Evolutionary conservation across 768 basidiomycete species (phyloP).

Genomic region (Lentinula guzmanii): DNA sequence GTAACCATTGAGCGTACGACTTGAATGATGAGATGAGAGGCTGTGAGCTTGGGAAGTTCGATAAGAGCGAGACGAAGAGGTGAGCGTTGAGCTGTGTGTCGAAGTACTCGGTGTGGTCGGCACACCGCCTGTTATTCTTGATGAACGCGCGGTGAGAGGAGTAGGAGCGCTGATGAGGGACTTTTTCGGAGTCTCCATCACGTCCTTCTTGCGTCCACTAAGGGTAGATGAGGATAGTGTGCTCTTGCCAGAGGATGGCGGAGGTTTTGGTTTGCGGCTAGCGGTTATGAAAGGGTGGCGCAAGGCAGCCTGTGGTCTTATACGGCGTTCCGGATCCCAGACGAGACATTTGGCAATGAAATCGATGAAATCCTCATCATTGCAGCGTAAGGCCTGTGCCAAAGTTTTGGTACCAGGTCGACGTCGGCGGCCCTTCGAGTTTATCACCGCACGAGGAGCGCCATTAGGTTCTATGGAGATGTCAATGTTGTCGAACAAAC

Average conservation of each 20-base stretch:
- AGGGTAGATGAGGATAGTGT: conserved; percentile 51
- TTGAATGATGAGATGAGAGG: conserved; percentile 69
- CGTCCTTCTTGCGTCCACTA: conserved; percentile 46
- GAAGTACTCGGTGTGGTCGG: conserved; percentile 56
- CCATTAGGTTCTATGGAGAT: conserved; percentile 74
- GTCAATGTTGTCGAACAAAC: conserved; percentile 8
- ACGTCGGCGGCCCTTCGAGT: conserved; percentile 92
- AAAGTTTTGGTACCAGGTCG: conserved; percentile 90
- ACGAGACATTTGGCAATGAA: conserved; percentile 96
- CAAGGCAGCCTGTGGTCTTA: conserved; percentile 91
- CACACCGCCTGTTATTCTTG: conserved; percentile 45
- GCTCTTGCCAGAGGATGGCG: conserved; percentile 45
- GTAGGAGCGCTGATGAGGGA: conserved; percentile 87
- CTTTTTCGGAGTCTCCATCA: conserved; percentile 77
- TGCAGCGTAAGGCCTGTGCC: conserved; percentile 81
- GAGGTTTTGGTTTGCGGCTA: conserved; percentile 48
- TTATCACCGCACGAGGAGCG: conserved; percentile 88
- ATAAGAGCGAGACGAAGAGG: conserved; percentile 60
- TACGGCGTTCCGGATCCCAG: conserved; percentile 95
- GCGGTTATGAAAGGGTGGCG: conserved; percentile 85
- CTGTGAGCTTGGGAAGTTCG: conserved; percentile 64
- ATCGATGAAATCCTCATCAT: conserved; percentile 94
- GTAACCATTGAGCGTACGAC: conserved; percentile 66
- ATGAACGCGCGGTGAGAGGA: conserved; percentile 73
- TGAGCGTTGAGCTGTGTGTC: conserved; percentile 48